Evolutionary conservation across 768 basidiomycete species (phyloP), one percentile per base, ranked within the genome.

Genomic region (Termitomyces sp.): DNA sequence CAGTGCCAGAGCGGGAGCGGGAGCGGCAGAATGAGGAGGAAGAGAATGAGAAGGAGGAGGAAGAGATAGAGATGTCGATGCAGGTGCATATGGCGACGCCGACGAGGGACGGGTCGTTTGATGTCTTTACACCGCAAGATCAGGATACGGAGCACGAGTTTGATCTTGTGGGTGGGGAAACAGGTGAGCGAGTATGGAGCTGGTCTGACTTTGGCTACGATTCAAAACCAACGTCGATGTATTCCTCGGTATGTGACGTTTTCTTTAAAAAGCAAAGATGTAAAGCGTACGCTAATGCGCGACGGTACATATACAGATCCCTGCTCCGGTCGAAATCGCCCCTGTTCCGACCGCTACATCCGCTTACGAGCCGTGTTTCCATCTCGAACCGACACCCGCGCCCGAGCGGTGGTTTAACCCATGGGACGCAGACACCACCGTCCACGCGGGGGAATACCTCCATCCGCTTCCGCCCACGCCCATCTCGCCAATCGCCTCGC

Each of bases 91-190:
- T 61, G 53, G 54, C 58, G 18, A 58, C 55, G 22, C 53, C 58
- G 18, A 58, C 33, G 31, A 46, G 58, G 27, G 63, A 64, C 15
- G 62, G 62, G 7, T 62, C 60, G 30, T 58, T 60, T 56, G 64
- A 63, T 59, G 4, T 6, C 11, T 54, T 37, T 3, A 7, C 1
- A 18, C 22, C 20, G 1, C 34, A 27, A 5, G 27, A 36, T 33
- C 22, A 22, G 22, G 49, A 57, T 18, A 37, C 13, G 34, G 47
- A 49, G 42, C 6, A 37, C 3, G 57, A 36, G 11, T 37, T 11
- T n/a, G 7, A 1, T 54, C 8, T 15, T 16, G 13, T 6, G 30
- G n/a, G 41, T 2, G 27, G 3, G 2, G 54, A 45, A 20, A 41
- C 2, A 42, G 33, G 33, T 22, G 54, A 55, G 42, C 45, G 31